phyloP scores from a whole-genome alignment of 2,329 filamentous ascomycete genomes.

The Ophiostoma sp. region DNA sequence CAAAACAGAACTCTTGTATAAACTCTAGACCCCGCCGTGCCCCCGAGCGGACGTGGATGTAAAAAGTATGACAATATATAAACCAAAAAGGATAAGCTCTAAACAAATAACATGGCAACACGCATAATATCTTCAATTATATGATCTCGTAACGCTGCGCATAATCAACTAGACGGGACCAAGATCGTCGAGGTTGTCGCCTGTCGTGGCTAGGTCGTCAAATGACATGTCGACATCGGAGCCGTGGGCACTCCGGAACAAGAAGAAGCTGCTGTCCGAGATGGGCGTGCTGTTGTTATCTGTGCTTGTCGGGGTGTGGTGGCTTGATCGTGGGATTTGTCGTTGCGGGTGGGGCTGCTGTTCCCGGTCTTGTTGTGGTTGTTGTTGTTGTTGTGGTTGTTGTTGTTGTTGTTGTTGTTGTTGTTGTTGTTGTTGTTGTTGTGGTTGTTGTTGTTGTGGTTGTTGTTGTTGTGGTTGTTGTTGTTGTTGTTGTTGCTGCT shows the following conservation, averaged over 20 bases:
- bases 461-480: slow-evolving; percentile 17
- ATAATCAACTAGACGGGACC: not conserved
- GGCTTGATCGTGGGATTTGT: not conserved
- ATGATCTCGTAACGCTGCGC: not conserved
- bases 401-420: slow-evolving; percentile 8
- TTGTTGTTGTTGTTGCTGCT: slow-evolving; percentile 11
- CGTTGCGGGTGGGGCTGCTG: slow-evolving; percentile 12
- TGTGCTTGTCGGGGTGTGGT: slow-evolving; percentile 1
- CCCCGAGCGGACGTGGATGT: not conserved
- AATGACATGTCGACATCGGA: slow-evolving; percentile 29
- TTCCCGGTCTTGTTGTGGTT: not conserved
- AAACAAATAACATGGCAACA: not conserved
- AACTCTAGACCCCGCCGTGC: not conserved
- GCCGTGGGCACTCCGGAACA: slow-evolving; percentile 11
- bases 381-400: slow-evolving; percentile 20
- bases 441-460: slow-evolving; percentile 9
- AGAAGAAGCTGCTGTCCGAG: slow-evolving; percentile 21
- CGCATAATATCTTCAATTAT: not conserved
- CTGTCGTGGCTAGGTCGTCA: slow-evolving; percentile 32
- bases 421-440: slow-evolving; percentile 7
- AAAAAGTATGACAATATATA: not conserved
- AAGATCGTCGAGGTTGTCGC: slow-evolving; percentile 34
- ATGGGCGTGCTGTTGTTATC: slow-evolving; percentile 18
- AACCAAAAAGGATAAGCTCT: not conserved
- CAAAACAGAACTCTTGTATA: not conserved